phyloP scores from a whole-genome alignment of 192 early-diverging fungal genomes.

The Coemansia umbellata region DNA sequence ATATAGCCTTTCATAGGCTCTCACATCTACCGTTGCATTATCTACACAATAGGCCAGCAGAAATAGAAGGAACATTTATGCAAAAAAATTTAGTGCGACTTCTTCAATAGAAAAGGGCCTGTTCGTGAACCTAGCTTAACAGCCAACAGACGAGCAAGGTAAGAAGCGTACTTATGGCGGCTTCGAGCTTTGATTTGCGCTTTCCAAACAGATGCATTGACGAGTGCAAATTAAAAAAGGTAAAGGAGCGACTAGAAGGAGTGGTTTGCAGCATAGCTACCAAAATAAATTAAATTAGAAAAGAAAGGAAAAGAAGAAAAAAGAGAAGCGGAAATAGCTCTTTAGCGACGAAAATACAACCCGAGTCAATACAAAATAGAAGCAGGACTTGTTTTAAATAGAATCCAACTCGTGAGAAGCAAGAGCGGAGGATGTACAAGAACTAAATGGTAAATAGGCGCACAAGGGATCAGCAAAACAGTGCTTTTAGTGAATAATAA shows the following conservation, averaged over 20 bases:
- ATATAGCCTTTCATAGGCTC: slow-evolving; percentile 37
- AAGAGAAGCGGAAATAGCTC: slow-evolving; percentile 2
- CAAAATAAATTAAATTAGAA: slow-evolving; percentile 3
- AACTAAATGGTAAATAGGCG: too few species aligned
- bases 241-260: slow-evolving; percentile 17
- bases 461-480: too few species aligned
- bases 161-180: slow-evolving; percentile 33
- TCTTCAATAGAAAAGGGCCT: not conserved
- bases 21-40: slow-evolving; percentile 23
- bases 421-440: too few species aligned
- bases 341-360: too few species aligned
- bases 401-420: too few species aligned
- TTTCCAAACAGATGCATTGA: slow-evolving; percentile 49
- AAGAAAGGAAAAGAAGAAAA: slow-evolving; percentile 1
- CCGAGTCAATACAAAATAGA: too few species aligned
- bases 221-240: slow-evolving; percentile 32
- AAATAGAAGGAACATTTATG: not conserved
- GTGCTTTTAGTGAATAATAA: too few species aligned
- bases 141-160: too few species aligned
- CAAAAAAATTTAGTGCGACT: not conserved
- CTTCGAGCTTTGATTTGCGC: slow-evolving; percentile 33
- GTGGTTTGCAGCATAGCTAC: slow-evolving; percentile 4
- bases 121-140: not conserved
- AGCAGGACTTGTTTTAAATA: too few species aligned
- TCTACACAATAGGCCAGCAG: slow-evolving; percentile 19